Base-by-base conservation (phyloP, 2,329 filamentous ascomycete genomes). In the Alternaria sp. region DNA sequence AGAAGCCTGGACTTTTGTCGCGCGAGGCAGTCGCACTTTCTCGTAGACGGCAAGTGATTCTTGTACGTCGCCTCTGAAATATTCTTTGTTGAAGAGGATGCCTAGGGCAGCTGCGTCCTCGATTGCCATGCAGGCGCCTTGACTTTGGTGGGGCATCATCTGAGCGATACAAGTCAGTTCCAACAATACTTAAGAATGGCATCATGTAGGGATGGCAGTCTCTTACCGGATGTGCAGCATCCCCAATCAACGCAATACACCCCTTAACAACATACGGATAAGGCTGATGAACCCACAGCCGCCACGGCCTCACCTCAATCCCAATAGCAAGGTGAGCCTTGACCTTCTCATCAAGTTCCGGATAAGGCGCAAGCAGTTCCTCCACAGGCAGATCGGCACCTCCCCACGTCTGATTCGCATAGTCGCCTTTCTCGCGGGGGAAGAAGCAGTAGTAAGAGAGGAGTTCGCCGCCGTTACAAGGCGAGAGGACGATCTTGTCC, bases 361-460 rank as follows among this genome's bases (percentile, higher is more conserved):
- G 88, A 63, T 87, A 92, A 0, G 87, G 87, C 0, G 82, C 84
- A 6, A 91, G 81, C 0, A 92, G 80, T 66, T 90, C 87, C 59
- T 88, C 87, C 0, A 87, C 82, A 0, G 87, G 84, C 7, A 82
- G 83, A 25, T 86, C 85, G 0, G 66, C 71, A 14, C 81, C 81
- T 0, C 84, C 87, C 88, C 89, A 91, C 10, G 82, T 84, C 57
- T 91, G 88, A 46, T 80, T 86, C 4, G 84, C 82, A 72, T 88
- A 91, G 73, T 91, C 88, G 7, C 87, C 87, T 63, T 84, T 82
- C 6, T 84, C 83, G 2, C 86, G 83, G 0, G 88, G 86, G 78
- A 90, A 91, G 82, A 91, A 91, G 79, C 89, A 90, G 79, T 92
- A 92, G 80, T 90, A 92, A 0, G 88, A 90, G 4, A 91, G 82